A percentile compares a stretch with the other conserved stretches of the same genome.
phyloP scores from a whole-genome alignment of 805 yeast genomes.

The Schizosaccharomyces pombe region ASM294v3 CU329670.1:865001-865500 shows the following conservation, averaged over 20 bases:
- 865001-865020: no score
- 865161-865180: conserved; percentile 11
- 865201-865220: not conserved
- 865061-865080: no score
- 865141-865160: conserved; percentile 7
- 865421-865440: not conserved
- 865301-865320: not conserved
- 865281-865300: not conserved
- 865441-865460: no score
- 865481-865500: not conserved
- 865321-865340: not conserved
- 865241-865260: not conserved
- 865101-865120: not conserved
- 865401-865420: conserved; percentile 5
- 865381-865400: conserved; percentile 9
- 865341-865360: conserved; percentile 9
- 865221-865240: not conserved
- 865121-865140: conserved; percentile 3
- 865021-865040: no score
- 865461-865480: not conserved
- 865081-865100: not conserved
- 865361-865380: conserved; percentile 5
- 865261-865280: not conserved
- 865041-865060: no score
- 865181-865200: conserved; percentile 6